Conservation (phyloP, 768 basidiomycete genomes). For the Coprinellus aureogranulatus region DNA sequence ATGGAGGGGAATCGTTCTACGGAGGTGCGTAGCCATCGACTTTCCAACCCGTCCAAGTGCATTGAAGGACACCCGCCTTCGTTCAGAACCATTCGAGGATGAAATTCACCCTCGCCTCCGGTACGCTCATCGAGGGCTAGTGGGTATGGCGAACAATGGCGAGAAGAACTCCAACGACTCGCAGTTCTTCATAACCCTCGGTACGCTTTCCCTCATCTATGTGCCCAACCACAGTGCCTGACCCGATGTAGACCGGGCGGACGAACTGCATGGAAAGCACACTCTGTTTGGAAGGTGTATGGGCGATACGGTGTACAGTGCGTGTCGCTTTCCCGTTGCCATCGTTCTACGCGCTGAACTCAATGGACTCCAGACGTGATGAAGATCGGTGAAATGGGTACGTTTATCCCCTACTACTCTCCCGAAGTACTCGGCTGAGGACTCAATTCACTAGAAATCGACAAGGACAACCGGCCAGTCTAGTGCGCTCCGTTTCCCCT, state of each 20-base stretch:
- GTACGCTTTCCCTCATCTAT: no score
- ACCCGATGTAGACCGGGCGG: slow-evolving; percentile 70
- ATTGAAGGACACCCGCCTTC: not conserved
- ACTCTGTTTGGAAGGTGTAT: slow-evolving; percentile 90
- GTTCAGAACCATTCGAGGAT: slow-evolving; percentile 84
- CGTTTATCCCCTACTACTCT: not conserved
- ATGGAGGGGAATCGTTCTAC: slow-evolving; percentile 91
- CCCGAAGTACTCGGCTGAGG: slow-evolving; percentile 1
- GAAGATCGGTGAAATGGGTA: slow-evolving; percentile 77
- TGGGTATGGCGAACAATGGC: slow-evolving; percentile 93
- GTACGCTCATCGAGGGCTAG: slow-evolving; percentile 84
- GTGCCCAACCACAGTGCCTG: not conserved
- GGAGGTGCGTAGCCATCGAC: slow-evolving; percentile 52
- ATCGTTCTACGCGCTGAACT: no score
- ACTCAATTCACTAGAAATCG: slow-evolving; percentile 52
- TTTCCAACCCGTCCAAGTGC: not conserved
- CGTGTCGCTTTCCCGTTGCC: slow-evolving; percentile 28
- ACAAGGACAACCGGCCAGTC: slow-evolving; percentile 68
- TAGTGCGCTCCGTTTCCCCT: slow-evolving; percentile 52
- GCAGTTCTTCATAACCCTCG: slow-evolving; percentile 93
- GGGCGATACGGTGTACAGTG: slow-evolving; percentile 89
- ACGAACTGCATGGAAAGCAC: slow-evolving; percentile 91
- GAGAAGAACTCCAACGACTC: slow-evolving; percentile 87
- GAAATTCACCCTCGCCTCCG: slow-evolving; percentile 91
- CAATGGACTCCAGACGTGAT: slow-evolving; percentile 64